Base-by-base conservation (phyloP, 495 filamentous ascomycete species). In the Penicillium fimorum region DNA sequence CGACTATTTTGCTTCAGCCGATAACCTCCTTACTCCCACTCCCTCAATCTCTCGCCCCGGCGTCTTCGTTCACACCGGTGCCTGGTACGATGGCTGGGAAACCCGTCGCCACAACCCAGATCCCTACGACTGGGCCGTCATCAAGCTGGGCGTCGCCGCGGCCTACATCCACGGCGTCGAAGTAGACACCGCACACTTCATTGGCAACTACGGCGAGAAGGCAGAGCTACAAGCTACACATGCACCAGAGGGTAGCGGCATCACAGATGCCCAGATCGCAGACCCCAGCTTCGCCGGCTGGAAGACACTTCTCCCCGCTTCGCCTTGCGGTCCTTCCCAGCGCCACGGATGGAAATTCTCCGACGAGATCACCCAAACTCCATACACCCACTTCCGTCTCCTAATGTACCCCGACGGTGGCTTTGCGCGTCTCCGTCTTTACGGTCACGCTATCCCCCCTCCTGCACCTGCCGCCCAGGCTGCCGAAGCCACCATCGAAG, bases 1-100 rank as follows among this genome's bases (percentile, higher is more conserved):
- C 70, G 85, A 97, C 74, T 97, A 85, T 82, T 97, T 96, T 73
- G 92, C 91, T 58, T 82, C 85, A 35, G 91, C 91, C 11, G 73
- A 76, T 35, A 96, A 95, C 71, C 83, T 96, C 60, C 73, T 91
- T 50, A 93, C 82, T 15, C 87, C 89, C 1, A 83, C 82, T 0
- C 75, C 87, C 4, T 89, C 92, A 5, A 82, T 96, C 63, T 82
- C 84, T 57, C 84, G 88, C 59, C 86, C 87, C 0, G 91, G 90
- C 54, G 84, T 91, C 70, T 95, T 92, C 79, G 85, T 91, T 47
- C 84, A 87, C 65, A 82, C 90, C 10, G 92, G 92, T 57, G 89
- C 90, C 22, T 97, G 92, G 92, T 96, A 92, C 70, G 92, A 97
- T 67, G 92, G 92, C 24, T 96, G 92, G 92, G 92, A 97, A 70